Evolutionary conservation across 139 green algal species (phyloP).

Genomic region (Yamagishiella unicocca): DNA sequence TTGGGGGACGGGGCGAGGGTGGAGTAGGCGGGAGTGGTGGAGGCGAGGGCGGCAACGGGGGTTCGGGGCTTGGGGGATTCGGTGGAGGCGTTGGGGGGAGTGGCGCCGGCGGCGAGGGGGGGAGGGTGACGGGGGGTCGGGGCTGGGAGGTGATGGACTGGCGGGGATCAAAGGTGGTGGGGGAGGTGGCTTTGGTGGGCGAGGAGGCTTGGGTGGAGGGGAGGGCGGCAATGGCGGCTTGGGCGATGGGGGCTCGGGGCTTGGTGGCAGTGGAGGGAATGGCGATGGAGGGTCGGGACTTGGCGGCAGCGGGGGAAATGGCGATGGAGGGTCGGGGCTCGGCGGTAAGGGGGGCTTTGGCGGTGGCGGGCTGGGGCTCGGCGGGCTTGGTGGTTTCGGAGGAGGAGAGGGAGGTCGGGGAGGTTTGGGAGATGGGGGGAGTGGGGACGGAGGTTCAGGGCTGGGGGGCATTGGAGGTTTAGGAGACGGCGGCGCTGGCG

Average conservation of each 20-base stretch:
- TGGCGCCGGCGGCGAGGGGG: background rate
- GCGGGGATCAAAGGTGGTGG: too few relatives aligned
- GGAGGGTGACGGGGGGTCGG: background rate
- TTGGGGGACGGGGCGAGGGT: background rate
- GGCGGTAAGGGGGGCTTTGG: background rate
- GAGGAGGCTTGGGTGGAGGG: too few relatives aligned
- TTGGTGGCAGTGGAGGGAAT: background rate
- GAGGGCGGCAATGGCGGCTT: background rate
- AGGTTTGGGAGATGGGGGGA: background rate
- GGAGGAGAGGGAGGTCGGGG: background rate
- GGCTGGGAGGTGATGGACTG: slow-evolving; percentile 8
- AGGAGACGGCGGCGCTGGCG: background rate
- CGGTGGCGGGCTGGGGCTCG: background rate
- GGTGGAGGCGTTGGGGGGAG: background rate
- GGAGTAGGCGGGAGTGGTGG: background rate
- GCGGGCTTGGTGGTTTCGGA: too few relatives aligned
- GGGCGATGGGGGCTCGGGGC: background rate
- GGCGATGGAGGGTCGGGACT: background rate
- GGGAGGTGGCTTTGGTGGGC: too few relatives aligned
- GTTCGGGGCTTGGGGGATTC: background rate
- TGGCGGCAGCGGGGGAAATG: background rate
- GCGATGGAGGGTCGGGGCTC: background rate
- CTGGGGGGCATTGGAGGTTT: background rate
- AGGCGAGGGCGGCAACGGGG: background rate
- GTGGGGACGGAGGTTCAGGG: background rate